phyloP scores from a whole-genome alignment of 441 rosid genomes.

The Syzygium syzygioides region DNA sequence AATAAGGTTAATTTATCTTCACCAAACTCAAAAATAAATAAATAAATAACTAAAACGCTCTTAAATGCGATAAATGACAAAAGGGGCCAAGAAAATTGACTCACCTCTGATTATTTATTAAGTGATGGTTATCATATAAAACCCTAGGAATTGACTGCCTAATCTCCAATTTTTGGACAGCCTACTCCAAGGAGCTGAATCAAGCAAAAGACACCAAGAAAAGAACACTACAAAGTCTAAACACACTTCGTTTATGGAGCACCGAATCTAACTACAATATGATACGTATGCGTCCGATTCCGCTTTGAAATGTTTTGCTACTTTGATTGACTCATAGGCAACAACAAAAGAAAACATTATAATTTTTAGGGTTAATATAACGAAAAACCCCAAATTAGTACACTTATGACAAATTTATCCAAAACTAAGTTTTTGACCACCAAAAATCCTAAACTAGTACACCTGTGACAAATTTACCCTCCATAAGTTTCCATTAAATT shows the following conservation, averaged over 20 bases:
- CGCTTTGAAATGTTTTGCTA: neutral
- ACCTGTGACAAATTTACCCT: too few species aligned
- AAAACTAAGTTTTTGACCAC: too few species aligned
- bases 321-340: neutral
- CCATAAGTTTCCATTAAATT: too few species aligned
- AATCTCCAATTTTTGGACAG: neutral
- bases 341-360: neutral
- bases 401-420: too few species aligned
- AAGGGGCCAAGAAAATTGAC: neutral
- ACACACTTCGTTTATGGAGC: neutral
- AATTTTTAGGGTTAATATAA: neutral
- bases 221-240: neutral
- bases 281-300: neutral
- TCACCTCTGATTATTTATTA: neutral
- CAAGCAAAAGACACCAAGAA: neutral
- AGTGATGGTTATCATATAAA: neutral
- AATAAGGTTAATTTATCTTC: neutral
- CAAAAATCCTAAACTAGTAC: too few species aligned
- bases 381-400: too few species aligned
- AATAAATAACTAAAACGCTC: neutral
- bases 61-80: neutral
- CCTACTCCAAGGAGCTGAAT: neutral
- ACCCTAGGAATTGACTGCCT: neutral
- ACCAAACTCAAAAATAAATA: neutral
- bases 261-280: neutral